Base-by-base conservation (phyloP, 2,329 filamentous ascomycete genomes). In the Sphaerulina musiva region DNA sequence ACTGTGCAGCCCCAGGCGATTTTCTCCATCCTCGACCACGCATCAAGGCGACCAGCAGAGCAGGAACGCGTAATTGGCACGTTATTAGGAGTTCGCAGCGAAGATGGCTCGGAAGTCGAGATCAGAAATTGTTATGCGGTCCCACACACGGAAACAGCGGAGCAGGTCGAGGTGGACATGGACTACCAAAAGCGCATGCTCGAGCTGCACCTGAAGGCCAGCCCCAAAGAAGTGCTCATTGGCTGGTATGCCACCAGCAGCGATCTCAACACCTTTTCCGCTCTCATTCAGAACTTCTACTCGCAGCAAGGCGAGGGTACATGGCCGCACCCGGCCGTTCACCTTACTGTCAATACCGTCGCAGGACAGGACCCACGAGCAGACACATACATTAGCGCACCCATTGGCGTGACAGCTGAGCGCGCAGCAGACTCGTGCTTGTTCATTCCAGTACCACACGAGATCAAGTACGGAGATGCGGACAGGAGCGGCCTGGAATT, bases 111-210 rank as follows among this genome's bases (percentile, higher is more conserved):
- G 70, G 92, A 97, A 74, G 89, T 95, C 68, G 90, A 95, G 75
- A 93, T 98, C 68, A 85, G 89, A 70, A 95, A 89, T 70, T 92
- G 89, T 77, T 98, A 98, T 73, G 93, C 93, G 64, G 95, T 98
- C 69, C 91, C 92, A 63, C 93, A 98, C 78, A 97, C 92, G 64
- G 93, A 98, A 77, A 95, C 92, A 65, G 87, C 91, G 72, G 93
- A 98, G 75, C 93, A 98, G 76, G 93, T 98, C 68, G 93, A 98
- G 76, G 93, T 98, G 61, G 93, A 98, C 72, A 95, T 98, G 81
- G 93, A 98, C 76, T 98, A 97, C 76, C 93, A 98, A 78, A 97
- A 97, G 82, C 91, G 92, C 74, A 98, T 98, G 93, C 85, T 97
- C 55, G 86, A 88, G 56, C 79, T 98, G 66, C 92, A 95, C 72